Evolutionary conservation across 2,329 filamentous ascomycete genomes (phyloP), one percentile per base, ranked within the genome.

Genomic region (Colletotrichum costaricense): DNA sequence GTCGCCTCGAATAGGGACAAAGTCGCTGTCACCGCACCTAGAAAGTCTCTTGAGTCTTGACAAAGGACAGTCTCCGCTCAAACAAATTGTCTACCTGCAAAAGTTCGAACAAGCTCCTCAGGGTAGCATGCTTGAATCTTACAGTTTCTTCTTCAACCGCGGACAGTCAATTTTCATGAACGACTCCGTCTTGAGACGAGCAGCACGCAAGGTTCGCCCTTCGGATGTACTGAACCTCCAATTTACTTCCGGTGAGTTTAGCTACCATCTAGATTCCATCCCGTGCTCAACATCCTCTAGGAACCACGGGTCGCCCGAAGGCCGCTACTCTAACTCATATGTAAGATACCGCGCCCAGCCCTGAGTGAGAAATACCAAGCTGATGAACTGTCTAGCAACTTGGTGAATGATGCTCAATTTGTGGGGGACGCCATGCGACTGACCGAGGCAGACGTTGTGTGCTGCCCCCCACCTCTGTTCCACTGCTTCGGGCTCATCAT

Each of bases 151-250:
- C 49, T 54, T 54, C 49, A 24, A 24, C 11, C 49, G 22, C 49
- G 49, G 49, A n/a, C 22, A 22, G 49, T n/a, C 19, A 3, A 54
- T 24, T 54, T 54, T 54, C n/a, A 54, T 22, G 49, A 54, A 24
- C n/a, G 22, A 54, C n/a, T 22, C n/a, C n/a, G 49, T 54, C 19
- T 24, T 54, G 22, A 11, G 49, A 54, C 81, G 78, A 14, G 81
- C 80, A 6, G 83, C 94, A 1, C 85, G 92, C 49, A 54, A 54
- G 22, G 49, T 54, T 22, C n/a, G 19, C 1, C 22, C 26, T 4
- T 19, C 54, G 11, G 54, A 56, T 26, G 4, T n/a, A 16, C 24
- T 56, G 5, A 56, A 26, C 16, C 24, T 56, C 12, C 54, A 56
- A 2, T 56, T 56, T 3, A 56, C 54, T 28, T 56, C 54, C 16